Percentiles rank a stretch among this genome's conserved stretches.
Evolutionary conservation across 2,329 filamentous ascomycete genomes (phyloP).

Genomic region (Gyromitra esculenta): DNA sequence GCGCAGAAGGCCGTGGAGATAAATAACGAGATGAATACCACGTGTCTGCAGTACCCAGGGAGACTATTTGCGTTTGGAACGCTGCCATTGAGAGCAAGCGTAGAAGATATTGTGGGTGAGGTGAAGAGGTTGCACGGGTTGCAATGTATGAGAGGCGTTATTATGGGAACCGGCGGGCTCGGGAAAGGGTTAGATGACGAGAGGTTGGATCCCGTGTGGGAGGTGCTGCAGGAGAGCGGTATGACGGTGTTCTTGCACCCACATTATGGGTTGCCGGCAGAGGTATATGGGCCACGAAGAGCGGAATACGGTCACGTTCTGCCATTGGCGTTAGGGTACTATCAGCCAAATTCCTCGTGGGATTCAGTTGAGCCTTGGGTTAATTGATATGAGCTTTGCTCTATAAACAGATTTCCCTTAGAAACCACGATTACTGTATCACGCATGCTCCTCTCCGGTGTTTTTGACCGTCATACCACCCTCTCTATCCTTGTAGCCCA

Average conservation of each 20-base stretch:
- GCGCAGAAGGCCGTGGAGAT: conserved; percentile 59
- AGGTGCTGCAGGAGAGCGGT: conserved; percentile 71
- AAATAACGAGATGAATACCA: conserved; percentile 79
- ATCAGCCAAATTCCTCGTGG: not conserved
- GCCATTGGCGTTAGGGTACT: conserved; percentile 76
- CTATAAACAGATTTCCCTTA: conserved; percentile 73
- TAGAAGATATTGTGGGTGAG: conserved; percentile 71
- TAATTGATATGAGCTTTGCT: not conserved
- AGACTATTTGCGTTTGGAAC: conserved; percentile 84
- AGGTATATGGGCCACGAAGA: conserved; percentile 79
- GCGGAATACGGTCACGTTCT: conserved; percentile 86
- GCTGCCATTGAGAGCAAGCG: conserved; percentile 76
- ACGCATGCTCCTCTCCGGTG: conserved; percentile 84
- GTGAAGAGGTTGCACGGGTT: conserved; percentile 71
- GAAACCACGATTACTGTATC: conserved; percentile 92
- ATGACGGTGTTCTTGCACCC: conserved; percentile 86
- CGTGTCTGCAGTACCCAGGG: conserved; percentile 73
- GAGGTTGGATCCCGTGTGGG: conserved; percentile 75
- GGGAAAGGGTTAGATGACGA: conserved; percentile 83
- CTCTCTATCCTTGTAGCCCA: conserved; percentile 84
- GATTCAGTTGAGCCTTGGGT: not conserved
- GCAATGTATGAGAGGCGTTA: conserved; percentile 80
- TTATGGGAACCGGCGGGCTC: conserved; percentile 84
- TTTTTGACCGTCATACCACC: conserved; percentile 78
- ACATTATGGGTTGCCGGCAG: conserved; percentile 85